Conservation (phyloP, 768 basidiomycete genomes). For the Agaricus subrufescens region DNA sequence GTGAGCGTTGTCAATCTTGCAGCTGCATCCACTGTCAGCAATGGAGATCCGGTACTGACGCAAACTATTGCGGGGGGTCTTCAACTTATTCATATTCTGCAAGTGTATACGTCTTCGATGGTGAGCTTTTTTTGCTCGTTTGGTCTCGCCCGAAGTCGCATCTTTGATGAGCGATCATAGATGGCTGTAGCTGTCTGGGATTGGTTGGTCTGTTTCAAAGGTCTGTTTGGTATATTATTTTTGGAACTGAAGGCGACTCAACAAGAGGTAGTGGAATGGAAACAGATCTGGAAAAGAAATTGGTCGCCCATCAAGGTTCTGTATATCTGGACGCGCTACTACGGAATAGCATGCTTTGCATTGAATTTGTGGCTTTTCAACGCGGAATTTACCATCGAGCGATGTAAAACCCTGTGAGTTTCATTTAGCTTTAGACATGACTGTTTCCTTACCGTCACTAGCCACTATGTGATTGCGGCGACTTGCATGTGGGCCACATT, state of each 20-base stretch:
- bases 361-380: conserved; percentile 14
- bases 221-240: background rate
- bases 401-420: conserved; percentile 13
- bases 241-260: background rate
- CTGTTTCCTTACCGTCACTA: background rate
- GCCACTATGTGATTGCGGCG: conserved; percentile 15
- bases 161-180: background rate
- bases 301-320: conserved; percentile 13
- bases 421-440: background rate
- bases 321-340: conserved; percentile 15
- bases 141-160: no score
- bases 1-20: conserved; percentile 9
- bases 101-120: conserved; percentile 15
- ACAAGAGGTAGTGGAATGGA: conserved; percentile 5
- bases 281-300: conserved; percentile 14
- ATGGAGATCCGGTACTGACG: background rate
- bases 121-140: background rate
- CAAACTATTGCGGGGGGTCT: conserved; percentile 1
- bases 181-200: conserved; percentile 14
- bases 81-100: conserved; percentile 12
- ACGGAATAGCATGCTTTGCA: conserved; percentile 12
- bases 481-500: conserved; percentile 14
- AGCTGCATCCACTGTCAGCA: conserved; percentile 5
- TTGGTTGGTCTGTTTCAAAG: conserved; percentile 10
- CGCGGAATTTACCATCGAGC: conserved; percentile 10